Conservation (phyloP, 2,329 filamentous ascomycete genomes). For the Verticillium dahliae region DNA sequence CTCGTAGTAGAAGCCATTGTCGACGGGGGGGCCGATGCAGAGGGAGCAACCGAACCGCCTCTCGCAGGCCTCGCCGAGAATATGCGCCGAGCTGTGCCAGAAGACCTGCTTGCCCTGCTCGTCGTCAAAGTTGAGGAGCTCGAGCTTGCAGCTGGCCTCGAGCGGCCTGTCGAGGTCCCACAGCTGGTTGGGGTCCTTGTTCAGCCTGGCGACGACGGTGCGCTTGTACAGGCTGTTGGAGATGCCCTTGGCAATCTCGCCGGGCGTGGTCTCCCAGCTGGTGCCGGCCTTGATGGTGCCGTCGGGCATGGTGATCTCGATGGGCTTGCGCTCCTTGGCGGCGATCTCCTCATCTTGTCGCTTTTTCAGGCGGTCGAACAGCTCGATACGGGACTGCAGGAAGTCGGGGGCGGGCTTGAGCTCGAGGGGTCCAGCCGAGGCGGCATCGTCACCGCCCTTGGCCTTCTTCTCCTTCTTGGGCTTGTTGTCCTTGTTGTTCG, state of each 20-base stretch:
- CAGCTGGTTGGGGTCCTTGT: slow-evolving; percentile 55
- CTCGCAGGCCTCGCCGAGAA: slow-evolving; percentile 92
- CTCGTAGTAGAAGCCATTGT: slow-evolving; percentile 95
- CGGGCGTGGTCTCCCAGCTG: slow-evolving; percentile 88
- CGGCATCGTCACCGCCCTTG: slow-evolving; percentile 24
- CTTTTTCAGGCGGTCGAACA: slow-evolving; percentile 86
- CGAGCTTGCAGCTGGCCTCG: slow-evolving; percentile 79
- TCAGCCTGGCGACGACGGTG: slow-evolving; percentile 78
- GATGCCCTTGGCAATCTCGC: slow-evolving; percentile 68
- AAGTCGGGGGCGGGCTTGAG: slow-evolving; percentile 60
- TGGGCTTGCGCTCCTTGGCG: slow-evolving; percentile 64
- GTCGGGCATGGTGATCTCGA: slow-evolving; percentile 67
- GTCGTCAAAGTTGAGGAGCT: slow-evolving; percentile 72
- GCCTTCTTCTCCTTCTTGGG: slow-evolving; percentile 48
- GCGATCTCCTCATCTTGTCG: slow-evolving; percentile 72
- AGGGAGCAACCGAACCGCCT: slow-evolving; percentile 84
- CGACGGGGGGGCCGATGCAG: slow-evolving; percentile 87
- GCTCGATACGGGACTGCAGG: slow-evolving; percentile 73
- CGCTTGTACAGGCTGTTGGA: slow-evolving; percentile 80
- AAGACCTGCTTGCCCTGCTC: slow-evolving; percentile 84
- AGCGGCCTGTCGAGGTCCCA: slow-evolving; percentile 93
- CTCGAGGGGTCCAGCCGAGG: slow-evolving; percentile 37
- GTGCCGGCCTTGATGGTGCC: slow-evolving; percentile 67
- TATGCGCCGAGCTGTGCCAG: slow-evolving; percentile 95
- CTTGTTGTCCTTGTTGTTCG: slow-evolving; percentile 35